Evolutionary conservation across 163 green algal genomes (phyloP).

Genomic region (Volvox carteri): DNA sequence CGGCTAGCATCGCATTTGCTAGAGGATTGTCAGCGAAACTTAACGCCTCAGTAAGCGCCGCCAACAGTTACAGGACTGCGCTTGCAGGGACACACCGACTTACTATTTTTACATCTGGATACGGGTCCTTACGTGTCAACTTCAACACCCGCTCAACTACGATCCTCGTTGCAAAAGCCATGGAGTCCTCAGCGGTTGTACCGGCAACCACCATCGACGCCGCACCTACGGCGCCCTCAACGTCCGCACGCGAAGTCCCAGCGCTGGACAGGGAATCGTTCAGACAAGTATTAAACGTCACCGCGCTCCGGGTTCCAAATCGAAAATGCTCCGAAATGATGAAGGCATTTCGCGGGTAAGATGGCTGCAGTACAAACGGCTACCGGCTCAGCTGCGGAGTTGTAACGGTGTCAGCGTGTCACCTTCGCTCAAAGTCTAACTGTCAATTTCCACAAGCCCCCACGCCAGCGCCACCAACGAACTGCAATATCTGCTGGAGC

Average conservation of each 20-base stretch:
- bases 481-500: too few relatives aligned
- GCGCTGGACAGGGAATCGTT: conserved; percentile 70
- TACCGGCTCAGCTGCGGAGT: too few relatives aligned
- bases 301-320: conserved; percentile 75
- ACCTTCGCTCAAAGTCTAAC: too few relatives aligned
- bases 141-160: background rate
- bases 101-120: background rate
- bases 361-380: conserved; percentile 6
- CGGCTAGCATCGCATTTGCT: background rate
- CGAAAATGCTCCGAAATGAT: conserved; percentile 76
- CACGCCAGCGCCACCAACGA: too few relatives aligned
- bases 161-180: background rate
- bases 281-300: conserved; percentile 64
- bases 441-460: too few relatives aligned
- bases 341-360: conserved; percentile 79
- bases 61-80: background rate
- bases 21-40: background rate
- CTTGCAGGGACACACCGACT: background rate
- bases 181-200: background rate
- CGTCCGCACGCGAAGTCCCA: conserved; percentile 15
- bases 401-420: too few relatives aligned
- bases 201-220: background rate
- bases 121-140: background rate
- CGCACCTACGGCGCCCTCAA: background rate
- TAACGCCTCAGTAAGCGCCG: background rate